Evolutionary conservation across 2,329 filamentous ascomycete genomes (phyloP), one percentile per base, ranked within the genome.

Genomic region (Magnaporthiopsis rhizophila): DNA sequence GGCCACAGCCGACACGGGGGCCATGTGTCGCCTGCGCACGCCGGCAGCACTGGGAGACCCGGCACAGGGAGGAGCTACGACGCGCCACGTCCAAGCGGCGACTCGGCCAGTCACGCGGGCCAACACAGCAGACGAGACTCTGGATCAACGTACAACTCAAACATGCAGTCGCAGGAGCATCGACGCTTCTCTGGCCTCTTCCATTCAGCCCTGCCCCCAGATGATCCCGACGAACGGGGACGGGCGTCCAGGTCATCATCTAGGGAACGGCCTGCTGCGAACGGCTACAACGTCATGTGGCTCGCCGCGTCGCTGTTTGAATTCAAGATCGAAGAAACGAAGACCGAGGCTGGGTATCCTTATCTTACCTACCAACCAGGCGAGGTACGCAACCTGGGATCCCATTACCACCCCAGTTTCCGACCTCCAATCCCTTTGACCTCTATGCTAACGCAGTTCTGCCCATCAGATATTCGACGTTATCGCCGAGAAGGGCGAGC

Each of bases 311-410:
- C 91, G 70, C 83, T 98, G 38, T 98, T 97, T 73, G 93, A 98
- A 75, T 99, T 98, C 79, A 96, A 97, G 72, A 98, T 98, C 72
- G 91, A 94, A 72, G 91, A 90, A 30, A 90, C 92, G 32, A 91
- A 96, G 70, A 88, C 91, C 65, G 95, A 98, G 77, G 94, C 90
- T 66, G 95, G 95, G 30, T 98, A 97, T 76, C 93, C 94, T 26
- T 99, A 99, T 74, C 80, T 99, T 66, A 95, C 92, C 59, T 99
- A 99, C 77, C 91, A 94, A 69, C 91, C 93, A 63, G 95, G 95
- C 68, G 95, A 99, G 81, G 88, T 89, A 74, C 24, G 58, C 32
- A 32, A n/a, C 15, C 57, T 11, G 7, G 7, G 12, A 58, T 71
- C 83, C 77, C 8, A 63, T 24, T 11, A 2, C 8, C 18, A 21